These are phyloP conservation scores for Carnegiea gigantea DNA, from an alignment of 179 eudicot species.

Conservation along the genomic window DNA sequence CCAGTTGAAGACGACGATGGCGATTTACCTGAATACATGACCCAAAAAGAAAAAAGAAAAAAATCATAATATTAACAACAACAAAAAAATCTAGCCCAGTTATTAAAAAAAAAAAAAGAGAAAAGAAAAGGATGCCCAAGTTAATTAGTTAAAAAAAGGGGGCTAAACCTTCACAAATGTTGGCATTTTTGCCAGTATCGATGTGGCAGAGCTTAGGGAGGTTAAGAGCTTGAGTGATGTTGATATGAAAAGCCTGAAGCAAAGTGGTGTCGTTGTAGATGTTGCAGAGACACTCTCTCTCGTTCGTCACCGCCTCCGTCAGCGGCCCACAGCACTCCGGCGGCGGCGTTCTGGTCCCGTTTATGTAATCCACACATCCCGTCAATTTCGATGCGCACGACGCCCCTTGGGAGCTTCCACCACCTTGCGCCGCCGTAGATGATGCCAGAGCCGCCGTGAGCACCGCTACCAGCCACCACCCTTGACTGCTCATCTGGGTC, in stretches of 20 bases:
- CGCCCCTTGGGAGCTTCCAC: neutral
- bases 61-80: neutral
- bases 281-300: neutral
- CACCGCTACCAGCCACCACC: neutral
- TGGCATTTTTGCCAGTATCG: neutral
- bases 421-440: neutral
- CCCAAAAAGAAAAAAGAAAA: neutral
- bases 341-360: neutral
- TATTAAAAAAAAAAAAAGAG: neutral
- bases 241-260: neutral
- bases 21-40: neutral
- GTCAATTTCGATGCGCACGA: neutral
- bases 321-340: neutral
- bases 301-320: slow-evolving; percentile 1
- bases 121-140: neutral
- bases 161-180: neutral
- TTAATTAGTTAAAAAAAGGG: neutral
- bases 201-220: neutral
- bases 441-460: neutral
- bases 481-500: neutral
- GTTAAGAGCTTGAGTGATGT: slow-evolving; percentile 1
- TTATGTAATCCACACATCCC: neutral
- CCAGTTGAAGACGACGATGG: neutral
- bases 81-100: too few relatives aligned
- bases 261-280: neutral